A percentile compares a stretch with the other conserved stretches of the same genome.
These are phyloP conservation scores for Leccinum solheimii DNA, from an alignment of 1,284 basidiomycete genomes.

Conservation along the genomic window DNA sequence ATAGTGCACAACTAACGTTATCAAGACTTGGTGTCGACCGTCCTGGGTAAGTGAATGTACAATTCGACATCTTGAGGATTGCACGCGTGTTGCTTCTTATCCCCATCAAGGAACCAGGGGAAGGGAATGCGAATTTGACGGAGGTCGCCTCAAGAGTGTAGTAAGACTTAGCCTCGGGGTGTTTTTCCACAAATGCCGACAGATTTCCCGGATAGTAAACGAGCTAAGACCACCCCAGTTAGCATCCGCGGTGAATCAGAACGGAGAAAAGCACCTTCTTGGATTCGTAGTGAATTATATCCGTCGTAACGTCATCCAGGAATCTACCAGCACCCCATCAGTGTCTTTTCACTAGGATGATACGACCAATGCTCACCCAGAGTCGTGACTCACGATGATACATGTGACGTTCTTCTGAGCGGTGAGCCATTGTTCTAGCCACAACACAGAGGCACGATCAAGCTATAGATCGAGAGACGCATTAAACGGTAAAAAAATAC, in stretches of 20 bases:
- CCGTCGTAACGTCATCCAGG: slow-evolving; percentile 95
- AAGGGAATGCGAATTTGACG: slow-evolving; percentile 96
- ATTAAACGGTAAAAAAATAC: slow-evolving; percentile 23
- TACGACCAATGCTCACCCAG: slow-evolving; percentile 58
- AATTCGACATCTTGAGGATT: slow-evolving; percentile 91
- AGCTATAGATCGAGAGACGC: slow-evolving; percentile 48
- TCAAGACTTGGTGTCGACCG: slow-evolving; percentile 78
- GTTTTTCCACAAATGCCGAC: slow-evolving; percentile 86
- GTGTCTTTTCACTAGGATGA: slow-evolving; percentile 15
- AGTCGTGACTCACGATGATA: slow-evolving; percentile 97
- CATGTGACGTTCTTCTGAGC: slow-evolving; percentile 85
- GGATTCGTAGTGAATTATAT: slow-evolving; percentile 96
- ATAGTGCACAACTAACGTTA: slow-evolving; percentile 91
- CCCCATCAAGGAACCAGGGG: slow-evolving; percentile 96
- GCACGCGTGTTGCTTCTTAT: slow-evolving; percentile 96
- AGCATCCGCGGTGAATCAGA: slow-evolving; percentile 21
- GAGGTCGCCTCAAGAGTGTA: slow-evolving; percentile 95
- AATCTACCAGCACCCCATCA: slow-evolving; percentile 54
- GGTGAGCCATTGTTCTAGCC: slow-evolving; percentile 91
- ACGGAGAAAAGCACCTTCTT: slow-evolving; percentile 67
- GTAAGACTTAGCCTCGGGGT: slow-evolving; percentile 96
- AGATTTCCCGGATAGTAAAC: slow-evolving; percentile 96
- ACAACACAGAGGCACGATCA: slow-evolving; percentile 88
- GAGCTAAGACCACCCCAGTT: slow-evolving; percentile 50
- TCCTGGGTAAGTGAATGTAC: slow-evolving; percentile 96